These are phyloP conservation scores for Paecilomyces niveus DNA, from an alignment of 2,329 filamentous ascomycete species.

Conservation along the genomic window DNA sequence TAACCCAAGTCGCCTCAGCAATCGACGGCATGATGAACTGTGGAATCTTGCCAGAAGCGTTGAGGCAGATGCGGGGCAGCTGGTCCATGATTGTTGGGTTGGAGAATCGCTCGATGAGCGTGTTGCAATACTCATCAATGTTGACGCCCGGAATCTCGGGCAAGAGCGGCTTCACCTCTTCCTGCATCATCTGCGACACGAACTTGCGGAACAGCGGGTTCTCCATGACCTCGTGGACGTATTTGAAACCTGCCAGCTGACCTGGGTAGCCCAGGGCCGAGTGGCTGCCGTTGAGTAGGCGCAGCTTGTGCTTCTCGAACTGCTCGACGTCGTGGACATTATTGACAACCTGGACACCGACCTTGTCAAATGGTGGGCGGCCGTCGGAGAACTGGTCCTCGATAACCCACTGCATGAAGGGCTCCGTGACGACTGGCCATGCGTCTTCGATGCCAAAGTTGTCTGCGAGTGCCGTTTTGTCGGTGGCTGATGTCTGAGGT, in stretches of 20 bases:
- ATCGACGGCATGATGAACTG: conserved; percentile 36
- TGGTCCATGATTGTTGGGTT: conserved; percentile 53
- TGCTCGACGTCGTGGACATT: conserved; percentile 47
- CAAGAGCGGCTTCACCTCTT: conserved; percentile 48
- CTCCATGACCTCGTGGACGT: conserved; percentile 50
- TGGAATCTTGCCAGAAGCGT: conserved; percentile 49
- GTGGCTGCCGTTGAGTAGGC: conserved; percentile 48
- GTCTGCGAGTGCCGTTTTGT: conserved; percentile 40
- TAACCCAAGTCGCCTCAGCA: conserved; percentile 38
- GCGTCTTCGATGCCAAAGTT: conserved; percentile 43
- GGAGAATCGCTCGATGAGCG: conserved; percentile 48
- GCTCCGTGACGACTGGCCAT: conserved; percentile 51
- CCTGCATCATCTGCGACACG: conserved; percentile 50
- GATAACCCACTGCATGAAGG: conserved; percentile 51
- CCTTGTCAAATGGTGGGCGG: conserved; percentile 47
- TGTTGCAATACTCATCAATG: conserved; percentile 47
- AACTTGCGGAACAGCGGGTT: conserved; percentile 42
- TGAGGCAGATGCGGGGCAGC: conserved; percentile 45
- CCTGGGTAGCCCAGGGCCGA: conserved; percentile 47
- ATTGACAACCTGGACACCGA: conserved; percentile 46
- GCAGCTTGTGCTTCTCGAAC: conserved; percentile 52
- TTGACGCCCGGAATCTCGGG: conserved; percentile 45
- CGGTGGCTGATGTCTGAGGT: conserved; percentile 41
- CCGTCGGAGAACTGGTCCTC: conserved; percentile 48
- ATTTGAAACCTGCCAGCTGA: conserved; percentile 46